Conservation (phyloP, 768 basidiomycete genomes). For the Collybia nuda region DNA sequence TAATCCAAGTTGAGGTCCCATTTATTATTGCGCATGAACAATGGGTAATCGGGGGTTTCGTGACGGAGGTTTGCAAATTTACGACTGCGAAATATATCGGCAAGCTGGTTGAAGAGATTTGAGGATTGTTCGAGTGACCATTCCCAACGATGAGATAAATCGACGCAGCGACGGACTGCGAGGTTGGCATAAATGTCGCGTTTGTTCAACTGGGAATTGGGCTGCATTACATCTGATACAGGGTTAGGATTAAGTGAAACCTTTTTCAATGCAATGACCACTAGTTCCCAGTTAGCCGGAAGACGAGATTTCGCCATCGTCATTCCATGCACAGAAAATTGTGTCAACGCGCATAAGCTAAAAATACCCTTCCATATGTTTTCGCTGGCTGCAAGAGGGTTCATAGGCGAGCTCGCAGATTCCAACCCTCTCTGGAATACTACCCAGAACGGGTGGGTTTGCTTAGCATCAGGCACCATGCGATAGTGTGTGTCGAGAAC, state of each 20-base stretch:
- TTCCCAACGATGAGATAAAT: slow-evolving; percentile 72
- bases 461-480: slow-evolving; percentile 11
- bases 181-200: slow-evolving; percentile 73
- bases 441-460: slow-evolving; percentile 44
- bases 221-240: slow-evolving; percentile 36
- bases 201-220: slow-evolving; percentile 39
- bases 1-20: slow-evolving; percentile 49
- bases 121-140: slow-evolving; percentile 68
- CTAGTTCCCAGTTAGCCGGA: slow-evolving; percentile 65
- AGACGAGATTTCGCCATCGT: slow-evolving; percentile 33
- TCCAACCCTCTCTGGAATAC: slow-evolving; percentile 35
- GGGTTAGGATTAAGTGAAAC: slow-evolving; percentile 56
- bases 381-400: slow-evolving; percentile 56
- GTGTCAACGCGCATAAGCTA: slow-evolving; percentile 70
- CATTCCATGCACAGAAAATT: slow-evolving; percentile 63
- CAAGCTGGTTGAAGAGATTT: slow-evolving; percentile 60
- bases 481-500: slow-evolving; percentile 32
- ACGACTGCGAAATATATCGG: slow-evolving; percentile 74
- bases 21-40: slow-evolving; percentile 61
- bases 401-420: slow-evolving; percentile 18
- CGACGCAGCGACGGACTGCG: slow-evolving; percentile 69
- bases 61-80: slow-evolving; percentile 70
- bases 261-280: slow-evolving; percentile 52
- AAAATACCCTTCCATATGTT: slow-evolving; percentile 71
- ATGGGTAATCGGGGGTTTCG: slow-evolving; percentile 65